Base-by-base conservation (phyloP, 1,284 basidiomycete species). In the Gomphus sp. region DNA sequence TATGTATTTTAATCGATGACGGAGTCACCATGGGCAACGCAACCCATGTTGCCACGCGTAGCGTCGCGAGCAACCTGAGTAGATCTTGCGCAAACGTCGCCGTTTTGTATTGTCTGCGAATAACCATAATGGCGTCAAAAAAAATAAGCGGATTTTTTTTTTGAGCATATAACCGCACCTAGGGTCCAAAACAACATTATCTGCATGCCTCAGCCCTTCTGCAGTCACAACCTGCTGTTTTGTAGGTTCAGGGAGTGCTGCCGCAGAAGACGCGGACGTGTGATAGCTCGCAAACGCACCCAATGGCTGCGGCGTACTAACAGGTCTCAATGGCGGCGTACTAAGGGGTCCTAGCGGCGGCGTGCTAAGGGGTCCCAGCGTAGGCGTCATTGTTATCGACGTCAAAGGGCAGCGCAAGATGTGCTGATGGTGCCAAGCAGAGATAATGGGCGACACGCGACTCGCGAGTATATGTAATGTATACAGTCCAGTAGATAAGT, bases 171-270 rank as follows among this genome's bases (percentile, higher is more conserved):
- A 53, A 72, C 87, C 84, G 28, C 72, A 91, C 89, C 82, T 84
- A 44, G 89, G 80, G 66, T 91, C 82, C 54, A 94, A 72, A 65
- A 72, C 80, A 9, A 80, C 65, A 31, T 52, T 18, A 22, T 76
- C 73, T 25, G 80, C 77, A 72, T 93, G 85, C 44, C 75, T 75
- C 50, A 94, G 68, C 10, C 85, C 88, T 55, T 86, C 80, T 59
- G 83, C 78, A 7, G 71, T 74, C 16, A 80, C 75, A 31, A 74
- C 72, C 61, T 80, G 77, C n/a, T 58, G 43, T 11, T 45, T 45
- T 14, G 33, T 41, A 36, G 33, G 52, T 53, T 36, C 34, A 22
- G 36, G 36, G 11, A 25, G 36, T 10, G 52, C n/a, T 8, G 37
- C 41, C 37, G 36, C 41, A 34, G 31, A 11, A 8, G 50, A 14